Conservation (phyloP, 1,139 yeast genomes). For the Williopsis jadinii region DNA sequence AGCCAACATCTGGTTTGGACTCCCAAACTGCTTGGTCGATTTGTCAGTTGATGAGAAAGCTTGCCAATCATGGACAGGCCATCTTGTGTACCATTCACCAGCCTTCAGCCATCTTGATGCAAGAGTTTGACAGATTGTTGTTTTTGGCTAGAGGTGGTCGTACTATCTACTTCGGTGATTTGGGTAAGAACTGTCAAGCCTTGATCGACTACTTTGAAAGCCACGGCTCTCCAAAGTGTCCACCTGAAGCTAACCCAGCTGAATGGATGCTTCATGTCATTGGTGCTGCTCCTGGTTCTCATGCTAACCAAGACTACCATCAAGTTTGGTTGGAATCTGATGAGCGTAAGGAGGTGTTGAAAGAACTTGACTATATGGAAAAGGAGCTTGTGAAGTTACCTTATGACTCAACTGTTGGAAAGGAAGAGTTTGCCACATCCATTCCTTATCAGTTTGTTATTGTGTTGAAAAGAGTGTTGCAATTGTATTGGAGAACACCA, state of each 20-base stretch:
- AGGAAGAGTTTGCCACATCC: constrained; percentile 34
- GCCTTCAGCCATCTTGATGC: no score
- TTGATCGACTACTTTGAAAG: constrained; percentile 62
- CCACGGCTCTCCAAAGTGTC: no score
- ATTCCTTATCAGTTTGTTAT: constrained; percentile 41
- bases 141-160: no score
- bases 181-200: constrained; percentile 56
- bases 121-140: no score
- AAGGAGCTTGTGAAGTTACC: constrained; percentile 27
- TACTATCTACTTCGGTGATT: constrained; percentile 76
- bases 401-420: constrained; percentile 17
- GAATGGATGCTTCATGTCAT: no score
- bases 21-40: no score
- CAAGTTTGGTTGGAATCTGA: constrained; percentile 59
- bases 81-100: no score
- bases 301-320: constrained; percentile 57
- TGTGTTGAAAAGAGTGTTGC: constrained; percentile 48
- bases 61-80: no score
- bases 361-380: constrained; percentile 40
- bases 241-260: no score
- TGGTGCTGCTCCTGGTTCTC: no score
- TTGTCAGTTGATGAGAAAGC: no score
- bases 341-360: constrained; percentile 40
- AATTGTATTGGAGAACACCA: constrained; percentile 75
- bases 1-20: no score